Evolutionary conservation across 2,329 filamentous ascomycete genomes (phyloP).

Genomic region (Madurella fahalii): DNA sequence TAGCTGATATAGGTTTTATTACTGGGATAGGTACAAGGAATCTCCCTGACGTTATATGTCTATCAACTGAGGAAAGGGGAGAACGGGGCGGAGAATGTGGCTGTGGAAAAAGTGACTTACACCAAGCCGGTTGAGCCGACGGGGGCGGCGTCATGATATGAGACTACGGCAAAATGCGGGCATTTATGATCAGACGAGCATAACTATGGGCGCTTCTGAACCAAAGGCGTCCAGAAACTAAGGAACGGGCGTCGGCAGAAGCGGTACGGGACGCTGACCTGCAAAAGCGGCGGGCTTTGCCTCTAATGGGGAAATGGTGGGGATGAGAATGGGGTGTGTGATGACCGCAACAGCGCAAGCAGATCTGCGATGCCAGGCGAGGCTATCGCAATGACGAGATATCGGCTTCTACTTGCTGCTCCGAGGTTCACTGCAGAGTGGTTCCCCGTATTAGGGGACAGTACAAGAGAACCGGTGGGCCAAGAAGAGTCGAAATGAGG

Average conservation of each 20-base stretch:
- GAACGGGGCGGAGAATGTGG: constrained; percentile 72
- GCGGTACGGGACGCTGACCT: not conserved
- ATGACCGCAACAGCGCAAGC: not conserved
- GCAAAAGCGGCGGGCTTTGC: not conserved
- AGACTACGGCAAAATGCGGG: not conserved
- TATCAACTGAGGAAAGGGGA: constrained; percentile 79
- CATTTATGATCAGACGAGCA: not conserved
- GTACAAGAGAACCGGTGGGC: no score
- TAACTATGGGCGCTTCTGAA: not conserved
- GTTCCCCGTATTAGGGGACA: no score
- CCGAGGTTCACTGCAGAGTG: not conserved
- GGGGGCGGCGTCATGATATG: constrained; percentile 43
- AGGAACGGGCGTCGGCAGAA: not conserved
- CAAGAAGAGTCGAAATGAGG: no score
- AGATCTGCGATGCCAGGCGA: not conserved
- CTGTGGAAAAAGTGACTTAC: constrained; percentile 82
- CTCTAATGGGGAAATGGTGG: not conserved
- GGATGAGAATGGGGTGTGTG: not conserved
- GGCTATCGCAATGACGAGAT: not conserved
- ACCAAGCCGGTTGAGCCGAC: constrained; percentile 67
- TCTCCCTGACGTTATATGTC: constrained; percentile 91
- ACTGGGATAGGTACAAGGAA: constrained; percentile 76
- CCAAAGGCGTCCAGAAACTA: not conserved
- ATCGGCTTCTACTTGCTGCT: not conserved
- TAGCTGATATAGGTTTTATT: constrained; percentile 5